Conservation (phyloP, 768 basidiomycete genomes). For the Tricholoma bakamatsutake region DNA sequence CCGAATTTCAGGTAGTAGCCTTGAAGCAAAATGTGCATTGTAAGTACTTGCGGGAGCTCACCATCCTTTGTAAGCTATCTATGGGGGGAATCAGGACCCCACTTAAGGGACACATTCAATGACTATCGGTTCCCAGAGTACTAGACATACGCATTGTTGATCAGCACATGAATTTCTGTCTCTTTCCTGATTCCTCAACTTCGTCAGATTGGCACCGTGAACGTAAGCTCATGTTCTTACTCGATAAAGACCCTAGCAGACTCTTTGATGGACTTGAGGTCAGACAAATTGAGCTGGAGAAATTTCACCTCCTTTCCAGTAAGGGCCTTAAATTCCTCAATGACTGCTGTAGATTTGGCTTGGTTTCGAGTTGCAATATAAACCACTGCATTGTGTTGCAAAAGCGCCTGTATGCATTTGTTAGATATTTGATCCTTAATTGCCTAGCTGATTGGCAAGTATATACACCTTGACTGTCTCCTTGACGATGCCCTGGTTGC, state of each 20-base stretch:
- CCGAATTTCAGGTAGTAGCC: too few species aligned
- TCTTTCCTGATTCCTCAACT: neutral
- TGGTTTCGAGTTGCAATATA: neutral
- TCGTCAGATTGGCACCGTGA: neutral
- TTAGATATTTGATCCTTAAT: neutral
- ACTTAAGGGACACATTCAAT: too few species aligned
- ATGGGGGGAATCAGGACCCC: too few species aligned
- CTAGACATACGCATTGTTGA: too few species aligned
- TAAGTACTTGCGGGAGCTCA: too few species aligned
- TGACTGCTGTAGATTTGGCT: neutral
- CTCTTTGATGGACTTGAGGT: neutral
- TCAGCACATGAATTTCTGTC: neutral
- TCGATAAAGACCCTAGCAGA: neutral
- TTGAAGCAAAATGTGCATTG: neutral
- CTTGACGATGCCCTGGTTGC: neutral
- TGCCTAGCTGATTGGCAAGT: neutral
- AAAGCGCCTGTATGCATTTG: neutral
- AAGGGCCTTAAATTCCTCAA: neutral
- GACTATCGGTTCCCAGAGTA: too few species aligned
- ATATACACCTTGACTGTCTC: neutral
- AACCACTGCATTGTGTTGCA: neutral
- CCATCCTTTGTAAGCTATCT: too few species aligned
- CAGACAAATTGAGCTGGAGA: neutral
- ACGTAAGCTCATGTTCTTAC: neutral
- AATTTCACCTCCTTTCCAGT: neutral